A percentile compares a stretch with the other conserved stretches of the same genome.
These are phyloP conservation scores for Phytophthora fragariae DNA, from an alignment of 352 stramenopile species.

Conservation along the genomic window DNA sequence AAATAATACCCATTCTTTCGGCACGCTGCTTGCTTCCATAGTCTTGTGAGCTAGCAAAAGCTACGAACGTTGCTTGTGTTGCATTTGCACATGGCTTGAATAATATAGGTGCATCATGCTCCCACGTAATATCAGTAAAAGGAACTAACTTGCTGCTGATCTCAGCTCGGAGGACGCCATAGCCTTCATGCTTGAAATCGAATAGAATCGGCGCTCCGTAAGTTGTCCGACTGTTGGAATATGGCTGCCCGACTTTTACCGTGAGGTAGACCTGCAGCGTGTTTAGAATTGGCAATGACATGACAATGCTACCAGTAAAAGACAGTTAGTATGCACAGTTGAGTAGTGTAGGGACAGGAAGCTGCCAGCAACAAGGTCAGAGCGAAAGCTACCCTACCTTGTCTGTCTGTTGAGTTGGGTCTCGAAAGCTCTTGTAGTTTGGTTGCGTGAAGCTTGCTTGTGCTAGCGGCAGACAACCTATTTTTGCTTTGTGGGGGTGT, in stretches of 20 bases:
- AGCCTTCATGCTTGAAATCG: not conserved
- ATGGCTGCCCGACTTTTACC: not conserved
- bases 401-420: not conserved
- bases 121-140: not conserved
- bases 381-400: not conserved
- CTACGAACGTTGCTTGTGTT: not conserved
- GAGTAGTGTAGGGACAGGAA: not conserved
- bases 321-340: not conserved
- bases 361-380: too few relatives aligned
- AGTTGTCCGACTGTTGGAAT: not conserved
- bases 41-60: not conserved
- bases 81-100: not conserved
- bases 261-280: not conserved
- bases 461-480: not conserved
- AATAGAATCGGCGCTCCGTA: not conserved
- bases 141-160: not conserved
- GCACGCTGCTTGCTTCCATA: not conserved
- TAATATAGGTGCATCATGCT: not conserved
- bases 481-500: not conserved
- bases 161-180: not conserved
- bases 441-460: not conserved
- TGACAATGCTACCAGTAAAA: not conserved
- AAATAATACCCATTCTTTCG: not conserved
- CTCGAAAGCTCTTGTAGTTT: not conserved
- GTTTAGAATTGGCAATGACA: not conserved